Conservation (phyloP, 768 basidiomycete species). For the Trametes sanguinea region DNA sequence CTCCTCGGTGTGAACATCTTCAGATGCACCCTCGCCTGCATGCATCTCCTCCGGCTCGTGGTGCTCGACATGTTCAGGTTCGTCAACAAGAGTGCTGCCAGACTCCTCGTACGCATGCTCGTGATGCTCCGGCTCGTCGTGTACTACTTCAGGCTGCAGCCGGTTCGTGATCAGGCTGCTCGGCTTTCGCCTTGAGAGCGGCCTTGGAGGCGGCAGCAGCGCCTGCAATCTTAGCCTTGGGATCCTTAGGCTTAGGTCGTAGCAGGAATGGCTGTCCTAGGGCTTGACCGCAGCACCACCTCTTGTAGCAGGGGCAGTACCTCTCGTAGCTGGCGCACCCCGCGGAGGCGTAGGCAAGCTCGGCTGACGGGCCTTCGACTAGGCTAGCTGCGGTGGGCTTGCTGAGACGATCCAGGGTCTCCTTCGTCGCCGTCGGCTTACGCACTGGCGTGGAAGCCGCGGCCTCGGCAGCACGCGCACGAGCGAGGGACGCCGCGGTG, state of each 20-base stretch:
- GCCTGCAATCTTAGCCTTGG: conserved; percentile 25
- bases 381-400: conserved; percentile 83
- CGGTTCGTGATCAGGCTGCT: conserved; percentile 26
- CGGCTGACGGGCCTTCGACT: conserved; percentile 52
- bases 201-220: conserved; percentile 16
- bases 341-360: conserved; percentile 27
- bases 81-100: conserved; percentile 22
- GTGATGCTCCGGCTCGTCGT: conserved; percentile 16
- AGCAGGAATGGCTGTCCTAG: conserved; percentile 31
- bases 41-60: conserved; percentile 29
- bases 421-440: conserved; percentile 56
- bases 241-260: conserved; percentile 21
- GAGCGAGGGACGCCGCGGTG: conserved; percentile 80
- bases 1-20: conserved; percentile 15
- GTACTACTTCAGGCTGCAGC: conserved; percentile 20
- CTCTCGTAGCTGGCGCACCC: conserved; percentile 17
- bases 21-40: conserved; percentile 5
- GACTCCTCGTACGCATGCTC: conserved; percentile 29
- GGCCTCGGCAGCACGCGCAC: conserved; percentile 55
- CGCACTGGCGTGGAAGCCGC: conserved; percentile 50
- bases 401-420: conserved; percentile 64
- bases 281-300: conserved; percentile 31
- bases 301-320: conserved; percentile 27
- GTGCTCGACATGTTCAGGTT: conserved; percentile 21
- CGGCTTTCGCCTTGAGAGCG: conserved; percentile 12